Base-by-base conservation (phyloP, 2,329 filamentous ascomycete species). In the Botrytis paeoniae region DNA sequence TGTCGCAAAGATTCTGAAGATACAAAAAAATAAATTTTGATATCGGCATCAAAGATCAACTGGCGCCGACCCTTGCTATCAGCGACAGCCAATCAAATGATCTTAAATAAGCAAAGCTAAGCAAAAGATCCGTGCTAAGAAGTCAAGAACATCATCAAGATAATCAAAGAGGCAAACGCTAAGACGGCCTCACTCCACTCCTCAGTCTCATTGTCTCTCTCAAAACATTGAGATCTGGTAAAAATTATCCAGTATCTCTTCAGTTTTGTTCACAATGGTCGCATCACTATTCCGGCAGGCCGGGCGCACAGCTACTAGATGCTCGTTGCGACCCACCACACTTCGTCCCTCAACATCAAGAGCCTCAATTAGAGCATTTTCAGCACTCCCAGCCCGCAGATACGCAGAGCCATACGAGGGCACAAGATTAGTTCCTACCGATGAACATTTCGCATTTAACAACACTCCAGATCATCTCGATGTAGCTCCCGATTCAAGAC, bases 201-300 rank as follows among this genome's bases (percentile, higher is more conserved):
- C 72, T 59, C 73, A 73, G 74, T 72, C 60, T 65, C 62, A 66
- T 62, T 77, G 75, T 48, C 45, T 48, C 75, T 75, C 73, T 69
- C 73, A 72, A 65, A 75, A 74, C 73, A 68, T 72, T 74, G 74
- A 77, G 73, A 73, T 76, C 74, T 78, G 77, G 78, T 75, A 59
- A 73, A 73, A 73, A 77, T 57, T 37, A 57, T 75, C 62, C 75
- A 74, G 73, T 70, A 74, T 69, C 73, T 75, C 73, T 72, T 45
- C 70, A 65, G 74, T 75, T 71, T 70, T 74, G 72, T 79, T 76
- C 82, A 85, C 83, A 84, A 94, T 94, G 92, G 88, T 91, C 83
- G 88, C 91, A 83, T 87, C 89, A 79, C 85, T 94, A 81, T 89
- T 89, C 84, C 90, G 92, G 83, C 87, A 94, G 81, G 91, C 91